Evolutionary conservation across 768 basidiomycete genomes (phyloP).

Genomic region (Paxillus rubicundulus): DNA sequence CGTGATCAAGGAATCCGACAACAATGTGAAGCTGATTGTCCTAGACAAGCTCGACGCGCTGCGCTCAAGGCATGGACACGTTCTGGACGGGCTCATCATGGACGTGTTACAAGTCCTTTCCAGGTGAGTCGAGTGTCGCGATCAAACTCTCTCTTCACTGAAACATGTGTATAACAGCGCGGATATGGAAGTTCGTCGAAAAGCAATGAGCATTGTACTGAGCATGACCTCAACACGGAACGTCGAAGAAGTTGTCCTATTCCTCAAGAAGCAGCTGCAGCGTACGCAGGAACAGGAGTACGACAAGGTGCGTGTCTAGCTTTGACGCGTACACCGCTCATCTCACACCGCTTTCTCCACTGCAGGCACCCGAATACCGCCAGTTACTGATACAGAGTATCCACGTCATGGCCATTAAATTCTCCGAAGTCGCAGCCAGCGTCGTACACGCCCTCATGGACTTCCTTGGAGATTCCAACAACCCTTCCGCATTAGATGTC

Average conservation of each 20-base stretch:
- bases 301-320: constrained; percentile 65
- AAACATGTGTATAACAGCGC: constrained; percentile 51
- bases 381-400: constrained; percentile 97
- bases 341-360: too few relatives aligned
- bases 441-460: constrained; percentile 83
- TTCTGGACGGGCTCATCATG: constrained; percentile 91
- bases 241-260: constrained; percentile 93
- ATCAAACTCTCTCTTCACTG: neutral
- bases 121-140: constrained; percentile 44
- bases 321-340: neutral
- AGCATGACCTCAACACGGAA: constrained; percentile 93
- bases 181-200: constrained; percentile 94
- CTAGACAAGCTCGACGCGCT: constrained; percentile 85
- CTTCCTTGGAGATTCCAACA: constrained; percentile 71
- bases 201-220: constrained; percentile 79
- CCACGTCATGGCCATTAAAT: constrained; percentile 93
- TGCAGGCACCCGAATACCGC: constrained; percentile 94
- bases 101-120: constrained; percentile 90
- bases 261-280: constrained; percentile 97
- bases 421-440: constrained; percentile 93
- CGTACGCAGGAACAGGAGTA: constrained; percentile 77
- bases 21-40: constrained; percentile 98
- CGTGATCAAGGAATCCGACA: constrained; percentile 94
- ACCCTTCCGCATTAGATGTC: too few relatives aligned
- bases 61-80: constrained; percentile 71